These are phyloP conservation scores for Podospora pseudocomata DNA, from an alignment of 495 filamentous ascomycete genomes.

Conservation along the genomic window DNA sequence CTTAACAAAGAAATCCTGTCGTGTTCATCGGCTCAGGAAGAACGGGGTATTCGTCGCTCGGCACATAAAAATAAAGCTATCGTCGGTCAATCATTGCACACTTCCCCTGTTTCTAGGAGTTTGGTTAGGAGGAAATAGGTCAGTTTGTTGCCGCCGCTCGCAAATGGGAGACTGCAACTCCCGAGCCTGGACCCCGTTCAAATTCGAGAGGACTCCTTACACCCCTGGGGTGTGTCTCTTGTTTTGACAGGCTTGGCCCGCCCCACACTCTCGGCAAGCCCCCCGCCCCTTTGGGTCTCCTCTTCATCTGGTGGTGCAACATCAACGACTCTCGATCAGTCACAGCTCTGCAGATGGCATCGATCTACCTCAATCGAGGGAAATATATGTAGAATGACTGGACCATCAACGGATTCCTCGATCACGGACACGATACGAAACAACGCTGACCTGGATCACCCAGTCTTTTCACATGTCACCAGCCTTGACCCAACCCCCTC, in stretches of 20 bases:
- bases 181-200: not conserved
- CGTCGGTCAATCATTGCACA: constrained; percentile 13
- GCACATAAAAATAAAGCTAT: not conserved
- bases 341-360: not conserved
- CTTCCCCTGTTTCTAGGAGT: not conserved
- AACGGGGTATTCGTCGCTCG: not conserved
- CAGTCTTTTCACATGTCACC: not conserved
- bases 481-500: not conserved
- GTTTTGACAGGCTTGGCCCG: not conserved
- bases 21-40: not conserved
- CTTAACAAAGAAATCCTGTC: not conserved
- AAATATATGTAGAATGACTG: not conserved
- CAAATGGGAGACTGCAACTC: not conserved
- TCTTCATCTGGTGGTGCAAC: not conserved
- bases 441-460: not conserved
- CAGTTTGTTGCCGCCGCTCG: not conserved
- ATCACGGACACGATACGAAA: not conserved
- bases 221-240: not conserved
- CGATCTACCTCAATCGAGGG: not conserved
- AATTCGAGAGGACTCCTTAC: not conserved
- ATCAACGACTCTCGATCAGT: not conserved
- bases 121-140: not conserved
- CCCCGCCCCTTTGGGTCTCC: too few species aligned
- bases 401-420: not conserved
- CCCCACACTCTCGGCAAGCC: not conserved